Base-by-base conservation (phyloP, 352 stramenopile species). In the Plasmopara halstedii region DNA sequence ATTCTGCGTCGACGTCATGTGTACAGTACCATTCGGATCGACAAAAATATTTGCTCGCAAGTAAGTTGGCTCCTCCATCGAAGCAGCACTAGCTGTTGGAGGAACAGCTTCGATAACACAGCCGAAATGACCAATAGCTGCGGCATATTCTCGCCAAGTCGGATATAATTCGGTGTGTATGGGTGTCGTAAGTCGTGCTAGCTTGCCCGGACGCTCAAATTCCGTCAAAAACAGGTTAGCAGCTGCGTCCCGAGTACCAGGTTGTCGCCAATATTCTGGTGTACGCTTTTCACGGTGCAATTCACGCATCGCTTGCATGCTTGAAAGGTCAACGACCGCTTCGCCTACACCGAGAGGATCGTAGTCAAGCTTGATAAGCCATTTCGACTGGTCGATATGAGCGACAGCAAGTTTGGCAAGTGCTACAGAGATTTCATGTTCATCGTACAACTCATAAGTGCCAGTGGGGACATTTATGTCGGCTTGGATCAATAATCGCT, bases 391-490 rank as follows among this genome's bases (percentile, higher is more conserved):
- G 19, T 95, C 77, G 20, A 95, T 51, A 50, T 97, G 80, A 29
- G 78, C 57, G 17, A 90, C 69, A 33, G 89, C 84, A 32, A 97
- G 75, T 53, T 95, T 94, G 19, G 83, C 70, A 15, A 97, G 66
- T 15, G 85, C 67, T 17, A 85, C 64, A 19, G 83, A 67, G 11
- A 96, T 41, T 42, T 97, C 86, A 27, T 94, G 77, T 17, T 92
- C 76, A 47, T 93, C 73, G 52, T 94, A 96, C 22, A 97, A 58
- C 44, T 95, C 88, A 53, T 95, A 89, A 5, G 80, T 85, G 20
- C 85, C 88, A 4, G 67, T 74, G 13, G 83, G 85, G 3, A 91
- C 76, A 53, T 91, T 94, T 14, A 96, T 83, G 42, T 95, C 81
- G 1, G 84, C 78, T 36, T 78, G 68, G 29, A 85, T 80, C 42